Evolutionary conservation across 202 grass and related monocot genomes (phyloP).

Genomic region (Brachypodium distachyon): DNA sequence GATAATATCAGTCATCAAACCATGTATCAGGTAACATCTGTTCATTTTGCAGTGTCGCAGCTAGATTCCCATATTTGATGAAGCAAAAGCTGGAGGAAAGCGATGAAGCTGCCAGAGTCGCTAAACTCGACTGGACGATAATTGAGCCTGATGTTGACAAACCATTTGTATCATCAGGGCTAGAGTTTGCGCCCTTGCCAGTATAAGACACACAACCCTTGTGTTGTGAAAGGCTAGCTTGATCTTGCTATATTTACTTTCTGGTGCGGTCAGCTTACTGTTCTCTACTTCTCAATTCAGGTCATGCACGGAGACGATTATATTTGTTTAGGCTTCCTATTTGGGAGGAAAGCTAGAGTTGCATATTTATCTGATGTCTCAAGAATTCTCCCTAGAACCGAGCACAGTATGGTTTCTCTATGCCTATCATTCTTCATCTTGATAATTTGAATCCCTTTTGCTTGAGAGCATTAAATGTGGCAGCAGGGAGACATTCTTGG

Average conservation of each 20-base stretch:
- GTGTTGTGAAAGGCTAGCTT: background rate
- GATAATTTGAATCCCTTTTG: background rate
- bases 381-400: constrained; percentile 50
- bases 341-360: constrained; percentile 43
- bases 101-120: constrained; percentile 25
- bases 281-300: constrained; percentile 18
- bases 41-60: constrained; percentile 34
- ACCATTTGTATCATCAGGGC: constrained; percentile 55
- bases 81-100: constrained; percentile 51
- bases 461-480: too few species aligned
- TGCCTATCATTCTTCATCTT: background rate
- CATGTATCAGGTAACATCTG: background rate
- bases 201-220: constrained; percentile 17
- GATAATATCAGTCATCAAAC: background rate
- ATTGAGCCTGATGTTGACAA: constrained; percentile 49
- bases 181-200: constrained; percentile 78
- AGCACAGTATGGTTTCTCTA: constrained; percentile 22
- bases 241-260: background rate
- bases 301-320: constrained; percentile 65
- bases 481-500: background rate
- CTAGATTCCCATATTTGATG: constrained; percentile 71
- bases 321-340: constrained; percentile 60
- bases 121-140: constrained; percentile 72
- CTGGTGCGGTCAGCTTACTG: background rate
- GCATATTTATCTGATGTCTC: constrained; percentile 73